These are phyloP conservation scores for Boletus fagicola DNA, from an alignment of 768 basidiomycete species.

Conservation along the genomic window DNA sequence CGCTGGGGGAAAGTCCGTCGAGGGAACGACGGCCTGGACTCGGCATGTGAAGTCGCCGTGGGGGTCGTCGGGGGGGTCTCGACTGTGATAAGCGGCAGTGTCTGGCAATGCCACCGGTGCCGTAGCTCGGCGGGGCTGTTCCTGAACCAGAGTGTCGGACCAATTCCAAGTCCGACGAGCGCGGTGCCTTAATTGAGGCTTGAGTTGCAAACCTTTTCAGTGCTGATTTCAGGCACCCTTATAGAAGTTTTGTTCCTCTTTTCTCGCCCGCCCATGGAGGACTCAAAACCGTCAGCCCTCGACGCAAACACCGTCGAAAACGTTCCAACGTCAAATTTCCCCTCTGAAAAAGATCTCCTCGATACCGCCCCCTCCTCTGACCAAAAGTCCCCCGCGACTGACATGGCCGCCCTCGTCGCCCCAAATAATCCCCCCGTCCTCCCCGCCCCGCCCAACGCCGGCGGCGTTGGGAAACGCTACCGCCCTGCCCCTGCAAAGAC, in stretches of 20 bases:
- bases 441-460: constrained; percentile 12
- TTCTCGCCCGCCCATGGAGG: constrained; percentile 33
- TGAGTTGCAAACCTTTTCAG: constrained; percentile 29
- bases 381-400: constrained; percentile 7
- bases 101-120: constrained; percentile 29
- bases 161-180: constrained; percentile 31
- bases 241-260: constrained; percentile 36
- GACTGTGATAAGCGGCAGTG: constrained; percentile 8
- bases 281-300: constrained; percentile 33
- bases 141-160: constrained; percentile 30
- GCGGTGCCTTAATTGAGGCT: constrained; percentile 38
- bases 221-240: constrained; percentile 36
- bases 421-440: constrained; percentile 21
- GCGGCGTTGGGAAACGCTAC: constrained; percentile 58
- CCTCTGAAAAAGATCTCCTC: constrained; percentile 4
- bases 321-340: constrained; percentile 1
- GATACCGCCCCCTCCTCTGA: not conserved
- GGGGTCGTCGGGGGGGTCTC: constrained; percentile 27
- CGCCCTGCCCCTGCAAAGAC: constrained; percentile 87
- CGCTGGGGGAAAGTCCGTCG: not conserved
- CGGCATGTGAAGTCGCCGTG: constrained; percentile 7
- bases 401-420: constrained; percentile 38
- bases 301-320: constrained; percentile 21
- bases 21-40: constrained; percentile 5
- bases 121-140: constrained; percentile 36